Evolutionary conservation across 495 filamentous ascomycete genomes (phyloP), one percentile per base, ranked within the genome.

Genomic region (Astrothelium subdiscretum): DNA sequence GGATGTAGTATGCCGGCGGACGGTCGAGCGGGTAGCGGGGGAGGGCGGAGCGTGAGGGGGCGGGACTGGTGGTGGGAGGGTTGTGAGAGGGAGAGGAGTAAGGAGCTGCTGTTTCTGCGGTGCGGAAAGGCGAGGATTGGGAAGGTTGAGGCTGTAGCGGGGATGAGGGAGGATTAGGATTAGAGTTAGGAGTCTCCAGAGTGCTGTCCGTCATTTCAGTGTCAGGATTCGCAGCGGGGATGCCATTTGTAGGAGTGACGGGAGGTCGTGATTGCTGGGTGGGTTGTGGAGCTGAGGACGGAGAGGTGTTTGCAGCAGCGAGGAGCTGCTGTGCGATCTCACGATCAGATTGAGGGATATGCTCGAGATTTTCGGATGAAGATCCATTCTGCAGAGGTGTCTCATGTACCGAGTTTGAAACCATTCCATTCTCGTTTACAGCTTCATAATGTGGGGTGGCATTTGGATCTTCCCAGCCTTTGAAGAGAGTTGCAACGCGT

Each of bases 401-500:
- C 40, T 63, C 42, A 27, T 54, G 48, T 29, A 29, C 20, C 22
- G 20, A 27, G 24, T 26, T 29, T 54, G 20, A 24, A 20, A 27
- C 48, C 20, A 54, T 10, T 26, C 20, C 48, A 20, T 26, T 26
- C 11, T 6, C 15, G 24, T 11, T 54, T 5, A 20, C 48, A 15
- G 5, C 26, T 12, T 54, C 24, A 20, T 20, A 15, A 5, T 3
- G 20, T 54, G 24, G 48, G 10, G 48, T 5, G 15, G 48, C 48
- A 20, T 29, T 26, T 11, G 48, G 48, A 54, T 54, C 48, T 26
- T 87, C 84, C 85, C 85, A 90, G 0, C 80, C 84, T 35, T 83
- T 85, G 77, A 89, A 91, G 0, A 88, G 79, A 86, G 89, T 92
- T 59, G 84, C 87, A n/a, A 87, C 87, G 70, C 89, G 87, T 73